phyloP scores from a whole-genome alignment of 2,329 filamentous ascomycete genomes.

The Trichoderma afroharzianum region DNA sequence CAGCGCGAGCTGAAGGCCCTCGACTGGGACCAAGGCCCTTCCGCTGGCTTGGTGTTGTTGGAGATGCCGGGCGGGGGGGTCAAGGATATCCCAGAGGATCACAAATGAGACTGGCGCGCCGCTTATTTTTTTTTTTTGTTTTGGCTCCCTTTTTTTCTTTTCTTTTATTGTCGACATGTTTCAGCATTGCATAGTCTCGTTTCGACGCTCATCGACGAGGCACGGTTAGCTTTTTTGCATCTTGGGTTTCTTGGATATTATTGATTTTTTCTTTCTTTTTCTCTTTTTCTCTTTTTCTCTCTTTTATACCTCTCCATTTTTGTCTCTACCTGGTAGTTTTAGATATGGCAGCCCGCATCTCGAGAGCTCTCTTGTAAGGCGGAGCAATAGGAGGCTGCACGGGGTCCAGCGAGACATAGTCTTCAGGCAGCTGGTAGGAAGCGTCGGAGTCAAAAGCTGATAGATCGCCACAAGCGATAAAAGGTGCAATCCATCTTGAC shows the following conservation, averaged over 20 bases:
- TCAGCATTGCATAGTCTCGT: conserved; percentile 17
- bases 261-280: conserved; percentile 2
- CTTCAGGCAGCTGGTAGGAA: conserved; percentile 83
- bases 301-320: not conserved
- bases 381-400: conserved; percentile 94
- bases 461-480: conserved; percentile 94
- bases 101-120: conserved; percentile 16
- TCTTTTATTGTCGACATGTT: not conserved
- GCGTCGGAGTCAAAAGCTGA: conserved; percentile 95
- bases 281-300: too few relatives aligned
- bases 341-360: conserved; percentile 50
- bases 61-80: conserved; percentile 39
- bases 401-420: conserved; percentile 82
- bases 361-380: conserved; percentile 87
- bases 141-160: not conserved
- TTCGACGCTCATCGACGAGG: conserved; percentile 5
- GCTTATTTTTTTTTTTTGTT: not conserved
- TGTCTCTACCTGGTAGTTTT: conserved; percentile 18
- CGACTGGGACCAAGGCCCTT: conserved; percentile 42
- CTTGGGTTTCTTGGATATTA: conserved; percentile 7
- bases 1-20: conserved; percentile 44
- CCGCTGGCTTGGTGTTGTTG: conserved; percentile 38
- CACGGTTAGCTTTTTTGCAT: conserved; percentile 13
- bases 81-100: conserved; percentile 33
- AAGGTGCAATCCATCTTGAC: conserved; percentile 84